Base-by-base conservation (phyloP, 306 rosid genomes). In the Glycine soja region DNA sequence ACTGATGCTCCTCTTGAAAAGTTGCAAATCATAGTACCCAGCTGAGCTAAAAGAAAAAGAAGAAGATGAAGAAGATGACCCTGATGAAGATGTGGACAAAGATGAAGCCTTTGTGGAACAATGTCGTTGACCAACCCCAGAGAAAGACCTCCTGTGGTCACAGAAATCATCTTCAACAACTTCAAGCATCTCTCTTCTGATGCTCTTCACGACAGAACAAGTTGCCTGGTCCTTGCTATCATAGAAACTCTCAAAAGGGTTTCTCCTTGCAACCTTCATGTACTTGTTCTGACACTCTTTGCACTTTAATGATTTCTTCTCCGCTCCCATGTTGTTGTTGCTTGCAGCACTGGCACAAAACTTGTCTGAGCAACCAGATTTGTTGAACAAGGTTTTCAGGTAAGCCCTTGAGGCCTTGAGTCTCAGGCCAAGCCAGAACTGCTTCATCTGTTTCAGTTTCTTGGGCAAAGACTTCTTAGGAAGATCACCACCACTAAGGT, bases 11-110 rank as follows among this genome's bases (percentile, higher is more conserved):
- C 98, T 89, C 89, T 88, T 93, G 57, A 93, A 86, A 65, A 78
- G 50, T 40, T 89, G 96, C 47, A 84, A 75, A 77, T 95, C 95
- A 71, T 75, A 78, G 30, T 84, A 83, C 16, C 93, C 89, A 76
- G 83, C 82, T 51, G 97, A 90, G 73, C 93, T 88, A 12, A 90
- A 88, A 2, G 99, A 96, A 56, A 90, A 95, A 32, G 99, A 95
- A 4, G 98, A 93, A 19, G 98, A 94, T 0, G 86, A 82, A n/a
- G 97, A 94, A 54, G 91, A 87, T 0, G 90, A 93, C 43, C 88
- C 92, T 7, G 98, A 92, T 48, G 97, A 88, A 71, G 97, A 88
- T 6, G 93, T 63, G 16, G 95, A 89, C 7, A 89, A 85, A 85
- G 87, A 84, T 16, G 86, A 75, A 78, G 87, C 50, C 81, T 88